phyloP scores from a whole-genome alignment of 805 yeast species.

The Lachancea quebecensis region DNA sequence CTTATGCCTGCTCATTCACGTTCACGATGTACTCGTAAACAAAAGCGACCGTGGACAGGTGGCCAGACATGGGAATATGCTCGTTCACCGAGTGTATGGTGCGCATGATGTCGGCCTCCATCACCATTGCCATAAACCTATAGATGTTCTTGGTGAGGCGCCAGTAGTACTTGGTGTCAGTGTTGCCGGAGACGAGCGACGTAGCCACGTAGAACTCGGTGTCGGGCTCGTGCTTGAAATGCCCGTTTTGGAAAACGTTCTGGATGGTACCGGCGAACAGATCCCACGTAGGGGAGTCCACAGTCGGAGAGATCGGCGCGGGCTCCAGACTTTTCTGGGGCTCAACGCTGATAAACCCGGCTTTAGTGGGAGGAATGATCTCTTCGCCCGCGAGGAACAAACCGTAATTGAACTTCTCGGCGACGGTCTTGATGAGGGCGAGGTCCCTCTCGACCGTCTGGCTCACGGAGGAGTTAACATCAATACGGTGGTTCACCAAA shows the following conservation, averaged over 20 bases:
- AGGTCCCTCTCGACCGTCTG: conserved; percentile 37
- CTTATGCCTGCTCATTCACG: conserved; percentile 18
- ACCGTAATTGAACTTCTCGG: conserved; percentile 44
- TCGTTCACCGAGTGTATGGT: conserved; percentile 63
- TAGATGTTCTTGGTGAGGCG: conserved; percentile 46
- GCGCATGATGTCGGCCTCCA: conserved; percentile 14
- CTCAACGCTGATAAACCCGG: conserved; percentile 28
- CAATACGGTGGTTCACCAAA: conserved; percentile 57
- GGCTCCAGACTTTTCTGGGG: conserved; percentile 32
- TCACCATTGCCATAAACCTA: conserved; percentile 35
- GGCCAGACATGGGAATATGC: conserved; percentile 46
- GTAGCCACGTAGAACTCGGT: conserved; percentile 37
- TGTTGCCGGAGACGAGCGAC: conserved; percentile 49
- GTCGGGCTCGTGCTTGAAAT: conserved; percentile 23
- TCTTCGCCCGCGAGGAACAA: conserved; percentile 26
- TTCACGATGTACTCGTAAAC: conserved; percentile 42
- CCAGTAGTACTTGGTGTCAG: conserved; percentile 59
- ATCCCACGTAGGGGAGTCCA: conserved; percentile 34
- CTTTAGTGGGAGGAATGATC: conserved; percentile 20
- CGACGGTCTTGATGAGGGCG: conserved; percentile 35
- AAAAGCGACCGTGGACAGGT: conserved; percentile 52
- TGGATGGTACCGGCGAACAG: conserved; percentile 46
- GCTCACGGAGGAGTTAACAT: conserved; percentile 45
- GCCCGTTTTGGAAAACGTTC: conserved; percentile 47
- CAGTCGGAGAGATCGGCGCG: conserved; percentile 35